These are phyloP conservation scores for Syzygium aqueum DNA, from an alignment of 345 rosid species.

Conservation along the genomic window DNA sequence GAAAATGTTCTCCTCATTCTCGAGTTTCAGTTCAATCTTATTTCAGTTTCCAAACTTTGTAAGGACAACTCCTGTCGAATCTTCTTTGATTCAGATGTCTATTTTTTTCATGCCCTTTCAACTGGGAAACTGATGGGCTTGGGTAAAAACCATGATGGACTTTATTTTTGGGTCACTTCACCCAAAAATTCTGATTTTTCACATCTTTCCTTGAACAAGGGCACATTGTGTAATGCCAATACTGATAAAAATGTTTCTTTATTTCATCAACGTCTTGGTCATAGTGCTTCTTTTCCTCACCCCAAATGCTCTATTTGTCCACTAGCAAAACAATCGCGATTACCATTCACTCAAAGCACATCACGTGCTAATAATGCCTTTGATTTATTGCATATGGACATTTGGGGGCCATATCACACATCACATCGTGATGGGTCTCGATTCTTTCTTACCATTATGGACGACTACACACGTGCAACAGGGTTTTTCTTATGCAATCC, in stretches of 20 bases:
- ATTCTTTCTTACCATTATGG: neutral
- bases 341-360: neutral
- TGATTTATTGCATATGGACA: neutral
- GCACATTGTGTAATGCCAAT: too few relatives aligned
- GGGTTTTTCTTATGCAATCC: neutral
- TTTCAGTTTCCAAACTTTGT: neutral
- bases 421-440: fast-evolving
- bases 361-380: neutral
- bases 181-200: too few relatives aligned
- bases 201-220: too few relatives aligned
- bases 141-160: too few relatives aligned
- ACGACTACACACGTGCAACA: neutral
- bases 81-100: too few relatives aligned
- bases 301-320: neutral
- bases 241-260: neutral
- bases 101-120: fast-evolving
- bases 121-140: neutral
- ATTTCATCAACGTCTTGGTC: neutral
- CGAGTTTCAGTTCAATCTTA: neutral
- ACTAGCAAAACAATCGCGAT: fast-evolving
- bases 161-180: too few relatives aligned
- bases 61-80: neutral
- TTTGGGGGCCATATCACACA: neutral
- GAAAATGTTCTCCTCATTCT: neutral
- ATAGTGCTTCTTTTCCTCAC: neutral